Base-by-base conservation (phyloP, 2,329 filamentous ascomycete genomes). In the Colletotrichum liriopes region DNA sequence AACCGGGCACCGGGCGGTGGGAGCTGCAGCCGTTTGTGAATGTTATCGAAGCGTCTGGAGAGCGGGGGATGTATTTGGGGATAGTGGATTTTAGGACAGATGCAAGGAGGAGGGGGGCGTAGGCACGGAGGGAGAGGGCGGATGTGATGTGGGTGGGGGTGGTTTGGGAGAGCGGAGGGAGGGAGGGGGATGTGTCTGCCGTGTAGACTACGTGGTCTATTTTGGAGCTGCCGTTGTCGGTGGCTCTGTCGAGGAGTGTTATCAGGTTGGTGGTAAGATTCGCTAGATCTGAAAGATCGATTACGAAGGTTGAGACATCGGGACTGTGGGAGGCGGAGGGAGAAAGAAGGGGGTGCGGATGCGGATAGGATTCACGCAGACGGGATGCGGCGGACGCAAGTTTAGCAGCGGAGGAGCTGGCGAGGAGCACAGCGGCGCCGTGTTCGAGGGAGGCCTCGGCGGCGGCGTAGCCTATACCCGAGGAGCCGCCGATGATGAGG, bases 201-300 rank as follows among this genome's bases (percentile, higher is more conserved):
- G 67, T 66, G 67, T 70, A 70, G 62, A 70, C 35, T 52, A 66
- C 26, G 55, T 70, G 67, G 32, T 65, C 20, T 18, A 66, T 18
- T 2, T 65, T 65, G 35, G 14, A 7, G 5, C 3, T 2, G 2
- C 61, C 54, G 54, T 60, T 11, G 26, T n/a, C 0, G 2, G 61
- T 70, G 8, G 67, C 67, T 9, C 14, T 1, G 16, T 70, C 54
- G 3, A 70, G 29, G 20, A 65, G 45, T 1, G 37, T 2, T 16
- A 18, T 18, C 6, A 71, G 45, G 47, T 61, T 60, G 14, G n/a
- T 1, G 37, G 37, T 37, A 20, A 71, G 62, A 47, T 60, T 55
- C 9, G 41, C n/a, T 6, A 65, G 43, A 54, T 66, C 62, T 16
- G 62, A 5, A 26, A 66, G 67, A 47, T 71, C n/a, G 55, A 71